phyloP scores from a whole-genome alignment of 148 eudicot genomes.

The Vaccinium corymbosum region DNA sequence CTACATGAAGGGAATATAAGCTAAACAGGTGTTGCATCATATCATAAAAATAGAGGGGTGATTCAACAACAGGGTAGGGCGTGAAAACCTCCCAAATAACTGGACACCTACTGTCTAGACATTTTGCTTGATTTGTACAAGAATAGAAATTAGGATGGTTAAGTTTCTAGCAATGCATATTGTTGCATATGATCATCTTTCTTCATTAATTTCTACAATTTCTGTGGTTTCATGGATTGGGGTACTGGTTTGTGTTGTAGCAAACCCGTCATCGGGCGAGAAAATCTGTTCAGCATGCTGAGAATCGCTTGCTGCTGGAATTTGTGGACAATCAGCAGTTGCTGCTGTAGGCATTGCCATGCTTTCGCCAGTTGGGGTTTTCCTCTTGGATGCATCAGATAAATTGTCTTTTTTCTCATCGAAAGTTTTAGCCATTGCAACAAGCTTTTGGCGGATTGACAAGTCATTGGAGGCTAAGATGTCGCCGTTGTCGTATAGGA shows the following conservation, averaged over 20 bases:
- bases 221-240: no score
- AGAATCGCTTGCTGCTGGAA: no score
- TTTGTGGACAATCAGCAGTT: no score
- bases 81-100: background rate
- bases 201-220: background rate
- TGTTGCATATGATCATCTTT: background rate
- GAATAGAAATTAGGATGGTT: background rate
- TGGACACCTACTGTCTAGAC: background rate
- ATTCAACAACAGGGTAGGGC: background rate
- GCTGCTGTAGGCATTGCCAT: background rate
- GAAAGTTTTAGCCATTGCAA: conserved; percentile 21
- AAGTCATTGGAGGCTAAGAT: conserved; percentile 22
- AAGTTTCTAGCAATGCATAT: background rate
- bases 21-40: background rate
- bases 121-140: background rate
- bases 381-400: conserved; percentile 13
- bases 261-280: no score
- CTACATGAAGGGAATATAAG: background rate
- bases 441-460: conserved; percentile 24
- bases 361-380: background rate
- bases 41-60: background rate
- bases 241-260: no score
- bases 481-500: conserved; percentile 26
- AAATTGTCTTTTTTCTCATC: conserved; percentile 22
- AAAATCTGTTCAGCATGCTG: no score